Evolutionary conservation across 2,329 filamentous ascomycete species (phyloP), one percentile per base, ranked within the genome.

Genomic region (Talaromyces islandicus): DNA sequence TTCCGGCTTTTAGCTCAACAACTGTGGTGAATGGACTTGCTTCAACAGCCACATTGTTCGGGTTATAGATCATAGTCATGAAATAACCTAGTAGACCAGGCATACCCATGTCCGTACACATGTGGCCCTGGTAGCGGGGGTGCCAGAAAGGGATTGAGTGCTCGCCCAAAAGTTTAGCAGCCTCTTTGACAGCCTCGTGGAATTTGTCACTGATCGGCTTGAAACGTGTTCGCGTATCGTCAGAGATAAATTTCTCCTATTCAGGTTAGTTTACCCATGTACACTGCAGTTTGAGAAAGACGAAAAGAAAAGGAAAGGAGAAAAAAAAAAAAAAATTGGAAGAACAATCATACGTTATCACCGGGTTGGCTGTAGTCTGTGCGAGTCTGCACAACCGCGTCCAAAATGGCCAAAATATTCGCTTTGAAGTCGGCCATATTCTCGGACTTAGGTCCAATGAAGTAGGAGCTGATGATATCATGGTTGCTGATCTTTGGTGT

Each of bases 51-150:
- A 81, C 75, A 38, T 81, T 81, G 68, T 81, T 82, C 0, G 79
- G 78, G 54, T 81, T 81, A 60, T 80, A 81, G 25, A 81, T 35
- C 78, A 81, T 81, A 0, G 78, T 78, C 71, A 78, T 78, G 29
- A 80, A 77, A 64, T 80, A 80, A 0, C 78, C 78, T 3, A 80
- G 68, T 2, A 80, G n/a, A 1, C n/a, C 17, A 17, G 54, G 21
- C 32, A 43, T 43, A 1, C 19, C 14, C n/a, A 43, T 41, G 17
- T 56, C 54, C 7, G 32, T 56, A 24, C 32, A 41, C 54, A 56
- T 56, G 17, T 56, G 54, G 1, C 30, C 54, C 29, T 56, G 4
- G 14, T 56, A 56, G 3, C 54, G n/a, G n/a, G 54, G 54, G 17
- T 19, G 29, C 54, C 54, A 56, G 35, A 56, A 56, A 2, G 54